Evolutionary conservation across 2,329 filamentous ascomycete species (phyloP), one percentile per base, ranked within the genome.

Genomic region (Ophiostoma ips): DNA sequence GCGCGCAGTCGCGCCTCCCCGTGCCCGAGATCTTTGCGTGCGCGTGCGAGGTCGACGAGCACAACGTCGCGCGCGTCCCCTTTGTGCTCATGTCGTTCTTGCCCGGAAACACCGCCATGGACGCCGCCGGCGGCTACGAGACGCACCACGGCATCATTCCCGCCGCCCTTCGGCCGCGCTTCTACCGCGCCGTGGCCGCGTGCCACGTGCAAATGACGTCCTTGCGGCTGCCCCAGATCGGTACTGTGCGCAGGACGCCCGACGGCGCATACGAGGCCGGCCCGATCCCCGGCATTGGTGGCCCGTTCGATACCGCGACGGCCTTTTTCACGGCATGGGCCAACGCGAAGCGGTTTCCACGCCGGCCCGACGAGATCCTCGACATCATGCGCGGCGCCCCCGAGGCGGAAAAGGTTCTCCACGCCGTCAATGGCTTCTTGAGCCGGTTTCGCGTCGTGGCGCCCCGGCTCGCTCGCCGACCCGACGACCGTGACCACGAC

Each of bases 61-160:
- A 53, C 7, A 62, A 63, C 46, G 21, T 44, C 5, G 53, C 59
- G 15, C 56, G 60, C 4, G 57, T 57, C 6, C 57, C 61, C 3
- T 64, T 60, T 49, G 59, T 62, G 5, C 50, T 65, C 18, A 61
- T 64, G 58, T 58, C 57, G 34, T 63, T 54, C 50, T 48, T 60
- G 46, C 61, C 55, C 48, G 63, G 60, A 45, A 61, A 57, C 52
- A 59, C 49, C 3, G 57, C 49, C 18, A 60, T 58, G 58, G 61
- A 57, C 55, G 48, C 52, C 15, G 34, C 30, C 2, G 56, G 59
- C 33, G 56, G 57, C 1, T 61, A 53, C 16, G 46, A 58, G 9
- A 41, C 51, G 13, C 56, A 60, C 43, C 44, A 40, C 30, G 58
- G 58, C 38, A 18, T 35, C 15, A 60, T 58, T 9, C 57, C 56